Percentiles rank a stretch among this genome's conserved stretches.
These are phyloP conservation scores for Hymenoscyphus linearis DNA, from an alignment of 2,329 filamentous ascomycete species.

Conservation along the genomic window DNA sequence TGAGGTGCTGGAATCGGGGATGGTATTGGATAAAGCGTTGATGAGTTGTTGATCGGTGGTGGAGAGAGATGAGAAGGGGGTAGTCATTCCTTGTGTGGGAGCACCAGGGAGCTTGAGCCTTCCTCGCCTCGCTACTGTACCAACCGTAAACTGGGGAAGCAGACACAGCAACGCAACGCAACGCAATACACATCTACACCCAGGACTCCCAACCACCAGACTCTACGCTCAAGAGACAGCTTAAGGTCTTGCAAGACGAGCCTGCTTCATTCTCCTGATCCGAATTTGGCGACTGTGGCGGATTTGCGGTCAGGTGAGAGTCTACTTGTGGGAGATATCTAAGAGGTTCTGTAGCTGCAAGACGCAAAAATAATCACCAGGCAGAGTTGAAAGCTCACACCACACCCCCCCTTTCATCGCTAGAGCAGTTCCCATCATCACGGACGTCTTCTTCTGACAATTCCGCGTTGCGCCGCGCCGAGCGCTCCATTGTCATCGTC, in stretches of 20 bases:
- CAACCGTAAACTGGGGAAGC: too few relatives aligned
- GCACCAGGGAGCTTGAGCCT: neutral
- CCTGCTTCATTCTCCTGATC: neutral
- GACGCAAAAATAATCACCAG: neutral
- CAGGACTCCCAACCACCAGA: neutral
- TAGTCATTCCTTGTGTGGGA: too few relatives aligned
- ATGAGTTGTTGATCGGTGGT: too few relatives aligned
- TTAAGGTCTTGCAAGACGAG: neutral
- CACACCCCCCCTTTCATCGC: neutral
- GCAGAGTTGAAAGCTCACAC: neutral
- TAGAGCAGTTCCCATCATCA: neutral
- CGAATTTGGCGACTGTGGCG: neutral
- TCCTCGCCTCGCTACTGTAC: neutral
- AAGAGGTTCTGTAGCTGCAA: neutral
- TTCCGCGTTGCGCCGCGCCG: neutral
- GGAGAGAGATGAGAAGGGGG: too few relatives aligned
- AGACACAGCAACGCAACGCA: too few relatives aligned
- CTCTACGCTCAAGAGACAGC: neutral
- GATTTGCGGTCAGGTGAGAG: neutral
- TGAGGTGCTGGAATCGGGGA: too few relatives aligned
- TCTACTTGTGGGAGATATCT: too few relatives aligned
- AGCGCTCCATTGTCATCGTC: neutral
- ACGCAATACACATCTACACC: neutral
- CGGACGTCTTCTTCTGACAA: neutral
- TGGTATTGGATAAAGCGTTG: too few relatives aligned